Evolutionary conservation across 2,329 filamentous ascomycete genomes (phyloP).

Genomic region (Aureobasidium mangrovei): DNA sequence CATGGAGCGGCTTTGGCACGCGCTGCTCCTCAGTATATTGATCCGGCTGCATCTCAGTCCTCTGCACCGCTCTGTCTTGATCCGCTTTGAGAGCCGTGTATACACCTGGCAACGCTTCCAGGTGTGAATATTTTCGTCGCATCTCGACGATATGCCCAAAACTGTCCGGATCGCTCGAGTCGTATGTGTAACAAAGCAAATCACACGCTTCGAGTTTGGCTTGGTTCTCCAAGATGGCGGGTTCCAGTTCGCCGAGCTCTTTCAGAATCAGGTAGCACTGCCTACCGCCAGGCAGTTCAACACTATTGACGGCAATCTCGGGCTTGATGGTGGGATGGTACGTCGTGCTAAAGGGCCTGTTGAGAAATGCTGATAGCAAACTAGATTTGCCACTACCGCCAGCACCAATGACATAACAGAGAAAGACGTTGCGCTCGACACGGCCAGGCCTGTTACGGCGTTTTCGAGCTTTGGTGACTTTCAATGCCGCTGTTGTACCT

Average conservation of each 20-base stretch:
- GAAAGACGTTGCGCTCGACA: slow-evolving; percentile 87
- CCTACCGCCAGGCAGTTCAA: slow-evolving; percentile 89
- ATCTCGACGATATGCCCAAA: slow-evolving; percentile 85
- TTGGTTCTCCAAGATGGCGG: slow-evolving; percentile 86
- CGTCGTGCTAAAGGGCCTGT: slow-evolving; percentile 70
- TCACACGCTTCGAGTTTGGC: slow-evolving; percentile 87
- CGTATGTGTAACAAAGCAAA: slow-evolving; percentile 89
- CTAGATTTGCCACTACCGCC: slow-evolving; percentile 84
- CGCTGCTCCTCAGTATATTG: slow-evolving; percentile 77
- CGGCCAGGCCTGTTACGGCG: slow-evolving; percentile 70
- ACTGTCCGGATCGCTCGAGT: slow-evolving; percentile 92
- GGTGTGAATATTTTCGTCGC: slow-evolving; percentile 66
- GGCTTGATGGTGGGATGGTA: slow-evolving; percentile 95
- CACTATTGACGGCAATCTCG: slow-evolving; percentile 86
- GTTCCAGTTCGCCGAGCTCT: slow-evolving; percentile 91
- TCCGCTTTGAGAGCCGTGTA: slow-evolving; percentile 94
- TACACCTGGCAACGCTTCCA: slow-evolving; percentile 82
- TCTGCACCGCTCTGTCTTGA: slow-evolving; percentile 91
- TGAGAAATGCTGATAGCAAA: slow-evolving; percentile 83
- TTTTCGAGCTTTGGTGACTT: slow-evolving; percentile 87
- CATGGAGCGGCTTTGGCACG: slow-evolving; percentile 87
- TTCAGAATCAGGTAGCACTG: slow-evolving; percentile 95
- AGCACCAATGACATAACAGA: slow-evolving; percentile 85
- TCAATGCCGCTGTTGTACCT: slow-evolving; percentile 74
- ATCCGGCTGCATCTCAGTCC: slow-evolving; percentile 83